Evolutionary conservation across 139 green algal species (phyloP).

Genomic region (Axilococcus clingmanii): DNA sequence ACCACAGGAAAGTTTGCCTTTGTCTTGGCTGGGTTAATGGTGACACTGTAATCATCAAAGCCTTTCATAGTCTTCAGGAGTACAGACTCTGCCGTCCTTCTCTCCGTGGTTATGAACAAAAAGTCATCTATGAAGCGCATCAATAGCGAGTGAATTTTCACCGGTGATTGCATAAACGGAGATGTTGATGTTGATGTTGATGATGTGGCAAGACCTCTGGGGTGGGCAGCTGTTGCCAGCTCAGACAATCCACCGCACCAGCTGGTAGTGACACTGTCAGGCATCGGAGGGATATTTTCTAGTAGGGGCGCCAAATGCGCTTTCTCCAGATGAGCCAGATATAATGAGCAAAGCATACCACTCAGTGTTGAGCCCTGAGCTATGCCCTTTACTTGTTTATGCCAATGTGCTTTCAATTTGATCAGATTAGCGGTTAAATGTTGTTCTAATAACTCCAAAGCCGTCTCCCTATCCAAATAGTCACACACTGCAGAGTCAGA

Average conservation of each 20-base stretch:
- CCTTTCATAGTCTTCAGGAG: conserved; percentile 36
- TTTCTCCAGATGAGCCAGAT: conserved; percentile 75
- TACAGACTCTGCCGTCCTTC: conserved; percentile 45
- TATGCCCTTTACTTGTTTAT: conserved; percentile 57
- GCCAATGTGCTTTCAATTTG: conserved; percentile 47
- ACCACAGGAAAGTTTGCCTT: conserved; percentile 51
- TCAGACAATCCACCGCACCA: background rate
- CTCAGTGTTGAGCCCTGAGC: conserved; percentile 75
- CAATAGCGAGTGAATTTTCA: conserved; percentile 35
- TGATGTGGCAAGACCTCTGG: background rate
- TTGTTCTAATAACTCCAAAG: conserved; percentile 45
- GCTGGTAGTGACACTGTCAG: too few species aligned
- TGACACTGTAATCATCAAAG: conserved; percentile 55
- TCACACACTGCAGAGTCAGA: conserved; percentile 27
- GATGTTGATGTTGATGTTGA: background rate
- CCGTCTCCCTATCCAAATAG: conserved; percentile 20
- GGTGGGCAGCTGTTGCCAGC: background rate
- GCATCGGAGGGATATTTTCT: conserved; percentile 1
- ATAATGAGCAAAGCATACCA: conserved; percentile 80
- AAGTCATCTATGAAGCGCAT: conserved; percentile 82
- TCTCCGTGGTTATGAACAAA: conserved; percentile 59
- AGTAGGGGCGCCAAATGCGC: conserved; percentile 47
- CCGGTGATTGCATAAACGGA: background rate
- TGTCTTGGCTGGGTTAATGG: conserved; percentile 81
- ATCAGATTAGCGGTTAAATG: conserved; percentile 69